A percentile compares a stretch with the other conserved stretches of the same genome.
These are phyloP conservation scores for Fusarium newnesense DNA, from an alignment of 2,329 filamentous ascomycete genomes.

Conservation along the genomic window DNA sequence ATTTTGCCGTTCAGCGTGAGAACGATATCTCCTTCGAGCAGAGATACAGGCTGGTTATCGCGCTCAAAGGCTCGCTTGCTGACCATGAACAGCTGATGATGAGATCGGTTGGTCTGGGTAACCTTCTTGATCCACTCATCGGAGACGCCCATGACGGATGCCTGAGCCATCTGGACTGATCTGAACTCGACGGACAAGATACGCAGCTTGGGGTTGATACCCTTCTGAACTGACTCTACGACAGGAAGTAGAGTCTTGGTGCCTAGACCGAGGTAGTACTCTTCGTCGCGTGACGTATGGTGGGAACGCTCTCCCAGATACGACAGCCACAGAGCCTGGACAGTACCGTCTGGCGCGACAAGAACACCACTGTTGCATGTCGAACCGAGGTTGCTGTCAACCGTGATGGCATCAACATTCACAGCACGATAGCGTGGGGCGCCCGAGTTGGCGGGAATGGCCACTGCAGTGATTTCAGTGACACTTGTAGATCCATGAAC, in stretches of 20 bases:
- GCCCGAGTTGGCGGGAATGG: constrained; percentile 91
- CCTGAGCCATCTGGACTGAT: constrained; percentile 96
- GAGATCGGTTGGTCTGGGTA: constrained; percentile 85
- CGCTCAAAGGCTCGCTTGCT: constrained; percentile 83
- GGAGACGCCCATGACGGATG: constrained; percentile 94
- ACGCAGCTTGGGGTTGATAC: constrained; percentile 80
- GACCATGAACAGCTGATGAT: constrained; percentile 98
- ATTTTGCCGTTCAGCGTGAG: constrained; percentile 91
- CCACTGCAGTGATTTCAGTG: constrained; percentile 96
- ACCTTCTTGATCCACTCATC: constrained; percentile 97
- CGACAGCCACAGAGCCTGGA: constrained; percentile 95
- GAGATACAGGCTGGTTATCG: constrained; percentile 59
- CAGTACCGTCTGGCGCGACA: constrained; percentile 87
- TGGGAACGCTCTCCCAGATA: constrained; percentile 91
- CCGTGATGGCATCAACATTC: constrained; percentile 96
- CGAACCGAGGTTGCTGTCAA: constrained; percentile 89
- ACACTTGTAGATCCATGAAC: constrained; percentile 95
- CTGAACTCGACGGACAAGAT: constrained; percentile 96
- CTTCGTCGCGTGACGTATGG: constrained; percentile 85
- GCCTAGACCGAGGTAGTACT: constrained; percentile 93
- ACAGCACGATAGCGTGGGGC: constrained; percentile 94
- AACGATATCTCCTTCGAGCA: constrained; percentile 92
- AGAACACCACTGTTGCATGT: constrained; percentile 96
- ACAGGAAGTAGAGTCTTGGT: constrained; percentile 90
- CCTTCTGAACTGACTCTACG: constrained; percentile 85